phyloP scores from a whole-genome alignment of 495 filamentous ascomycete species.

The Bryoglossum gracile region DNA sequence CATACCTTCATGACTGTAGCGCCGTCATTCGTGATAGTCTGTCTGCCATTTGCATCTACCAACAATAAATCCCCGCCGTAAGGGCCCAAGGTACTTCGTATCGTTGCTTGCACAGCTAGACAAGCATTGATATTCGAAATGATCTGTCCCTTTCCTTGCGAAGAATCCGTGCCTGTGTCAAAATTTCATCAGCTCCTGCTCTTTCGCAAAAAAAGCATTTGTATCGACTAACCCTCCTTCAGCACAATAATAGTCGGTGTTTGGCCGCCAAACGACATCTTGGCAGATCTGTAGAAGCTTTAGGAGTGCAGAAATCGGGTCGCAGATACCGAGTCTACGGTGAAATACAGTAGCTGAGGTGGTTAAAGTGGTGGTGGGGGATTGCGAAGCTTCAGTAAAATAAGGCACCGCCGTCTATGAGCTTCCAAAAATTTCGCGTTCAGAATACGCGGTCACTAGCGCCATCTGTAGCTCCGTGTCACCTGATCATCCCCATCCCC shows the following conservation, averaged over 20 bases:
- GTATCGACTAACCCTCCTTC: slow-evolving; percentile 65
- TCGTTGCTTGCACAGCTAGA: slow-evolving; percentile 91
- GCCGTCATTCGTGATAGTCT: slow-evolving; percentile 98
- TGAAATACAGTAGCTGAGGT: not conserved
- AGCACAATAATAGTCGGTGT: slow-evolving; percentile 98
- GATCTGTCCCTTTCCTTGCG: slow-evolving; percentile 94
- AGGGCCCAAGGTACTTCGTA: slow-evolving; percentile 91
- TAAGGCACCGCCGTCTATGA: slow-evolving; percentile 1
- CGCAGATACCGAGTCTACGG: not conserved
- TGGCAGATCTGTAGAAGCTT: slow-evolving; percentile 16
- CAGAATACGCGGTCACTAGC: slow-evolving; percentile 10
- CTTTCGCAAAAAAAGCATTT: not conserved
- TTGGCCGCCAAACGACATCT: slow-evolving; percentile 96
- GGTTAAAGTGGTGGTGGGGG: not conserved
- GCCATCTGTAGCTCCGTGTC: too few species aligned
- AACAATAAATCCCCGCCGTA: slow-evolving; percentile 95
- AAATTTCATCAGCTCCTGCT: slow-evolving; percentile 19
- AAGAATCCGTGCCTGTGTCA: slow-evolving; percentile 83
- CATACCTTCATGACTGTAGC: slow-evolving; percentile 97
- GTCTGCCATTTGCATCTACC: slow-evolving; percentile 88
- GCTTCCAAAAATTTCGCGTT: slow-evolving; percentile 17
- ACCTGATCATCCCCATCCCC: too few species aligned
- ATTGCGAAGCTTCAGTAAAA: slow-evolving; percentile 8
- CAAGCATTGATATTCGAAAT: slow-evolving; percentile 99
- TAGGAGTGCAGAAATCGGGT: not conserved